Conservation (phyloP, 202 grass and related monocot genomes). For the Setaria italica region DNA sequence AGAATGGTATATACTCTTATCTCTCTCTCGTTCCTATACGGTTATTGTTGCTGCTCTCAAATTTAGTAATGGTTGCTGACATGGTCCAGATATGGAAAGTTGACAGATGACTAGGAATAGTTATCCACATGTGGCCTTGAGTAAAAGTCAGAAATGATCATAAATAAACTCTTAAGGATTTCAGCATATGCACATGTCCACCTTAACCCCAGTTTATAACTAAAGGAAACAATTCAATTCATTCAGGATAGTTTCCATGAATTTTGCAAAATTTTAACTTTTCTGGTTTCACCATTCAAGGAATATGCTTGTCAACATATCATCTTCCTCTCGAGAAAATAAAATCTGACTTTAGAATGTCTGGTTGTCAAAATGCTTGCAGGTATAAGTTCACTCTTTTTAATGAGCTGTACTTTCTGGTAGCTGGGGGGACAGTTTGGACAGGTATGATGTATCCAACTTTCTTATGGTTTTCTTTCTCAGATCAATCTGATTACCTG, state of each 20-base stretch:
- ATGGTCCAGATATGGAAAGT: not conserved
- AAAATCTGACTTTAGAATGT: conserved; percentile 29
- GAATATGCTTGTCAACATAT: not conserved
- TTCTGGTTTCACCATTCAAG: not conserved
- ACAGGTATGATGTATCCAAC: conserved; percentile 62
- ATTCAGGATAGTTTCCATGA: not conserved
- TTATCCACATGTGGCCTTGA: not conserved
- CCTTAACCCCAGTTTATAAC: not conserved
- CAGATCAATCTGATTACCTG: conserved; percentile 17
- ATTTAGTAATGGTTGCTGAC: not conserved
- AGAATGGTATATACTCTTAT: conserved; percentile 68
- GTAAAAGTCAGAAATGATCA: not conserved
- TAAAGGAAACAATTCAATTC: not conserved
- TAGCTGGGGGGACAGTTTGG: conserved; percentile 96
- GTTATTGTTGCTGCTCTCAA: not conserved
- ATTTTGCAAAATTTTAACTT: not conserved
- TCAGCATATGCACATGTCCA: conserved; percentile 16
- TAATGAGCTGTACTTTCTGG: conserved; percentile 98
- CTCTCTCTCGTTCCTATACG: conserved; percentile 1
- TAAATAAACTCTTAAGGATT: not conserved
- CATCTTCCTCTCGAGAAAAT: conserved; percentile 12
- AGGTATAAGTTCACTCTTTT: conserved; percentile 99
- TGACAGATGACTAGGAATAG: not conserved
- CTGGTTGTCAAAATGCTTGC: conserved; percentile 33
- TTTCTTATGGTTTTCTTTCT: conserved; percentile 29